phyloP scores from a whole-genome alignment of 345 rosid genomes.

The Hibiscus tridactylites region DNA sequence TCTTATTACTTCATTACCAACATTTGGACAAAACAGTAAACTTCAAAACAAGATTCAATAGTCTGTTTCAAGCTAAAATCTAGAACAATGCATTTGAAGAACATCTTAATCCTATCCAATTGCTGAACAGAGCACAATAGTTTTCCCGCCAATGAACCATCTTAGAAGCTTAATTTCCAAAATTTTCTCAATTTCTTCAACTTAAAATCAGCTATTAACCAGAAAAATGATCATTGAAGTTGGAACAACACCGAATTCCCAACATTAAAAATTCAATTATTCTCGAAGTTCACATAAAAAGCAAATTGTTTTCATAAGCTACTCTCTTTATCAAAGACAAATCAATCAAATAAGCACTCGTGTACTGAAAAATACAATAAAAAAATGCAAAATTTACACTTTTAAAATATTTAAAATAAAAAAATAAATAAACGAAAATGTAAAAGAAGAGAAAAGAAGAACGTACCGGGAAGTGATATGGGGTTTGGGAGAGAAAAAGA shows the following conservation, averaged over 20 bases:
- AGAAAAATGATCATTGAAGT: not conserved
- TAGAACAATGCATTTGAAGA: not conserved
- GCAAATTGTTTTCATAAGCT: no score
- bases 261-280: no score
- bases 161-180: not conserved
- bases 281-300: no score
- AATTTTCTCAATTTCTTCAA: not conserved
- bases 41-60: not conserved
- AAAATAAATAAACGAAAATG: not conserved
- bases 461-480: slow-evolving; percentile 29
- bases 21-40: not conserved
- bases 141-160: not conserved
- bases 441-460: not conserved
- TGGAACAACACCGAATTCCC: not conserved
- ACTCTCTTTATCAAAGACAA: no score
- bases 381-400: not conserved
- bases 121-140: not conserved
- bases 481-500: slow-evolving; percentile 44
- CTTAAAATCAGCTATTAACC: not conserved
- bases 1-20: not conserved
- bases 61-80: not conserved
- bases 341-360: not conserved
- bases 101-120: not conserved
- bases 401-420: not conserved
- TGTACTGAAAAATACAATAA: not conserved